phyloP scores from a whole-genome alignment of 2,329 filamentous ascomycete species.

The Penicillium rolfsii region DNA sequence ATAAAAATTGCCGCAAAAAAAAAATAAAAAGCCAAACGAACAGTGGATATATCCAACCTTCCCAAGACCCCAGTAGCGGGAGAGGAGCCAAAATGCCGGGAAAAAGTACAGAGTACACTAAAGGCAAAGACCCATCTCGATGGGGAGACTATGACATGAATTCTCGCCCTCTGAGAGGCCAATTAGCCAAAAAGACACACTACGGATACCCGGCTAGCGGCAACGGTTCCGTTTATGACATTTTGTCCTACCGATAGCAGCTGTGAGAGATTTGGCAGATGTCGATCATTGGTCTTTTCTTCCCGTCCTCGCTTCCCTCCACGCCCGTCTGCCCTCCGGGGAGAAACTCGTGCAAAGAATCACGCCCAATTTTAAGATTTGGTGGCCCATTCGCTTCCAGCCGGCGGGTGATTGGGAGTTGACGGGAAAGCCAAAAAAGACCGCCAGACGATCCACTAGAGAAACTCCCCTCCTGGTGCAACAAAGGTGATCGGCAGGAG shows the following conservation, averaged over 20 bases:
- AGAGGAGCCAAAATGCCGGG: not conserved
- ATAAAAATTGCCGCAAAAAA: conserved; percentile 4
- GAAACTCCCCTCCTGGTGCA: conserved; percentile 4
- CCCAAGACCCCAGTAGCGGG: conserved; percentile 2
- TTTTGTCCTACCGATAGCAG: conserved; percentile 7
- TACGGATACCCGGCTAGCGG: conserved; percentile 8
- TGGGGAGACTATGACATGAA: not conserved
- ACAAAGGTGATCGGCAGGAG: conserved; percentile 7
- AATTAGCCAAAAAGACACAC: not conserved
- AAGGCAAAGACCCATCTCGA: not conserved
- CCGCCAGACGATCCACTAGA: conserved; percentile 3
- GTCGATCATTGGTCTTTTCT: conserved; percentile 5
- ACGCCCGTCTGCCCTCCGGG: not conserved
- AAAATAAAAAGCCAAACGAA: not conserved
- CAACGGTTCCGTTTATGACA: conserved; percentile 10
- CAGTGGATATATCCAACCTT: not conserved
- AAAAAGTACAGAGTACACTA: not conserved
- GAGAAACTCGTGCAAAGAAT: conserved; percentile 1
- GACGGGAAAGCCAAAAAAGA: not conserved
- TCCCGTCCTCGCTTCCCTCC: not conserved
- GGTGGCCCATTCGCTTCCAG: not conserved
- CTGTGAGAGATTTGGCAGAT: not conserved
- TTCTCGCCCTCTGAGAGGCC: not conserved
- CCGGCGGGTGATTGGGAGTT: conserved; percentile 1
- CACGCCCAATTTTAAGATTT: conserved; percentile 1